Percentiles rank a stretch among this genome's conserved stretches.
Conservation (phyloP, 2,329 filamentous ascomycete species). For the Cordyceps pruinosa region DNA sequence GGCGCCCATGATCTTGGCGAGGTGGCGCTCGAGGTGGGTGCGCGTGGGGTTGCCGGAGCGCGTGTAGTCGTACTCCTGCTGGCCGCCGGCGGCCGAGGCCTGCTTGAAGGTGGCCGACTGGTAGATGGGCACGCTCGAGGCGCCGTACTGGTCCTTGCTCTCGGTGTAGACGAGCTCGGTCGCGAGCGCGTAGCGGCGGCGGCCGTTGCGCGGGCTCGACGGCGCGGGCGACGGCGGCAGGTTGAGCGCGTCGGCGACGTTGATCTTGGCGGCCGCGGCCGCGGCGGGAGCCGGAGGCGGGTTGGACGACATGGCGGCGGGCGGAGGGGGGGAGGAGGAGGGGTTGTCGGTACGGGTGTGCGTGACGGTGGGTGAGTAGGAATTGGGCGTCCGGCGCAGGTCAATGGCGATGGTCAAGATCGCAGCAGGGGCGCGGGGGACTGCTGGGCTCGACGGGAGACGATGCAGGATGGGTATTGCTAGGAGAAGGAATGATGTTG, state of each 20-base stretch:
- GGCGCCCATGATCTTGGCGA: slow-evolving; percentile 98
- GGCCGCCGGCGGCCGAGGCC: slow-evolving; percentile 67
- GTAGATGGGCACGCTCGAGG: slow-evolving; percentile 95
- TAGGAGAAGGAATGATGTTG: neutral
- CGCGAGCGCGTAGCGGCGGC: slow-evolving; percentile 79
- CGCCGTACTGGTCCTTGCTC: slow-evolving; percentile 91
- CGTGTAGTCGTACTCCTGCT: slow-evolving; percentile 93
- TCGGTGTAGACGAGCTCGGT: slow-evolving; percentile 97
- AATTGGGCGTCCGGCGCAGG: slow-evolving; percentile 7
- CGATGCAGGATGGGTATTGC: neutral
- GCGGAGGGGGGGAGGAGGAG: neutral
- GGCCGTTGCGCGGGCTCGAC: slow-evolving; percentile 78
- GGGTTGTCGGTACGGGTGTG: neutral
- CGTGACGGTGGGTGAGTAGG: neutral
- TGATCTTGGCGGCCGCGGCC: slow-evolving; percentile 58
- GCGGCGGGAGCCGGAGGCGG: slow-evolving; percentile 23
- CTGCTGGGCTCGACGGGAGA: neutral
- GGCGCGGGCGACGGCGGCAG: slow-evolving; percentile 88
- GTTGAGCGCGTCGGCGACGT: slow-evolving; percentile 68
- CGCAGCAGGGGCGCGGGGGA: neutral
- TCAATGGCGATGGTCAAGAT: neutral
- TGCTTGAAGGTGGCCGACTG: slow-evolving; percentile 99
- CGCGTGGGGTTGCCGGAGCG: slow-evolving; percentile 94
- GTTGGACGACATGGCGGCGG: slow-evolving; percentile 7
- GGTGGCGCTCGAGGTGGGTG: slow-evolving; percentile 89